Base-by-base conservation (phyloP, 2,329 filamentous ascomycete species). In the Aspergillus fijiensis region DNA sequence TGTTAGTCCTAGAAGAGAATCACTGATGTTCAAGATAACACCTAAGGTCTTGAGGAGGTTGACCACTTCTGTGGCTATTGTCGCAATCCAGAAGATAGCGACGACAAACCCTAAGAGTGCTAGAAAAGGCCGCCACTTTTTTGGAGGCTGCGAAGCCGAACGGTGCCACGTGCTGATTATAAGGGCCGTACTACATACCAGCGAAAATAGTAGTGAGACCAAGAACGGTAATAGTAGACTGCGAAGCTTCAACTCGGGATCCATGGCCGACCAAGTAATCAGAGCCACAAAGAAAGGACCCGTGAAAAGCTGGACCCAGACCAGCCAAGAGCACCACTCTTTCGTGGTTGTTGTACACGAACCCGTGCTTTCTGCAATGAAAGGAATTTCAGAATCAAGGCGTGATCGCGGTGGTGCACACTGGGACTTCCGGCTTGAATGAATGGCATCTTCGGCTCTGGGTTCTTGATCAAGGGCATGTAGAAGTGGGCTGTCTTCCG, bases 81-180 rank as follows among this genome's bases (percentile, higher is more conserved):
- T 95, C 45, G 92, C 95, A 68, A 98, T 97, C 95, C 96, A 99
- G 25, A 91, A 90, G 59, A 98, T 95, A 63, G 90, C 88, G 60
- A 98, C 96, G 9, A 89, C 81, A 72, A 99, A 99, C 6, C 96
- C 95, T 39, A 96, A 80, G 70, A 96, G 91, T 72, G 92, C 96
- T 50, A 98, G 82, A 25, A 94, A 71, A 52, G 88, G 89, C 60
- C 93, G 89, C 75, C 91, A 91, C 63, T 83, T 0, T 91, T 89
- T 31, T 88, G 87, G 35, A 82, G 84, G 53, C 48, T 85, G 81
- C 5, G 54, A 51, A 7, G 88, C 82, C 0, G 84, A 85, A 47
- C 59, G 62, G 35, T 63, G 69, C 50, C 71, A 70, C 0, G 93
- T 96, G 21, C 87, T 87, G 4, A 86, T 61, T 2, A 96, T 78